Percentiles rank a stretch among this genome's conserved stretches.
These are phyloP conservation scores for Plantago major DNA, from an alignment of 257 asterid species.

Conservation along the genomic window DNA sequence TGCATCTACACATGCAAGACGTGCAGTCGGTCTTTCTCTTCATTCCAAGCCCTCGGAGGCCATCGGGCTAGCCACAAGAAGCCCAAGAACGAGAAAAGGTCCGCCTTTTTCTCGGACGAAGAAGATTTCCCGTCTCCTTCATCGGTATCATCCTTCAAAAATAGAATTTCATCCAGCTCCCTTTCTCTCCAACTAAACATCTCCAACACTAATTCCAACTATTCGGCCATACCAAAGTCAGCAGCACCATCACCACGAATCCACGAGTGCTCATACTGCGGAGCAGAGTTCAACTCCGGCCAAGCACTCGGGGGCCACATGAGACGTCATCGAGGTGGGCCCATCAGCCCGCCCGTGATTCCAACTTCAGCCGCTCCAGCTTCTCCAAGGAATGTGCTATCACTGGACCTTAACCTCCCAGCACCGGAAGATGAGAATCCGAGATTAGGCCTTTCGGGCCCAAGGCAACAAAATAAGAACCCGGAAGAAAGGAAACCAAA, in stretches of 20 bases:
- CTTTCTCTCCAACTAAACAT: slow-evolving; percentile 47
- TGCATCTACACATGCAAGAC: slow-evolving; percentile 60
- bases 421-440: slow-evolving; percentile 52
- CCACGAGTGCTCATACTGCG: slow-evolving; percentile 37
- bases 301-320: slow-evolving; percentile 51
- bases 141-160: slow-evolving; percentile 16
- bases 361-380: not conserved
- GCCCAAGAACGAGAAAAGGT: slow-evolving; percentile 31
- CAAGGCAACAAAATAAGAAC: slow-evolving; percentile 17
- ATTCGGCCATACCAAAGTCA: slow-evolving; percentile 23
- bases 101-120: slow-evolving; percentile 24
- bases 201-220: slow-evolving; percentile 21
- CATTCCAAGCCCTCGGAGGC: slow-evolving; percentile 77
- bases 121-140: slow-evolving; percentile 39
- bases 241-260: slow-evolving; percentile 31
- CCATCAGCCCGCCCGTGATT: slow-evolving; percentile 9
- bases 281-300: slow-evolving; percentile 38
- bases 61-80: slow-evolving; percentile 73
- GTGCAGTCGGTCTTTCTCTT: slow-evolving; percentile 46
- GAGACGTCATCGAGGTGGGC: slow-evolving; percentile 37
- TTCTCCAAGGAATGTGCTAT: slow-evolving; percentile 18
- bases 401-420: slow-evolving; percentile 76
- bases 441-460: slow-evolving; percentile 22
- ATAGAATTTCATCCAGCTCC: slow-evolving; percentile 27
- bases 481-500: slow-evolving; percentile 21